Conservation (phyloP, 441 rosid genomes). For the Bruguiera hainesii region DNA sequence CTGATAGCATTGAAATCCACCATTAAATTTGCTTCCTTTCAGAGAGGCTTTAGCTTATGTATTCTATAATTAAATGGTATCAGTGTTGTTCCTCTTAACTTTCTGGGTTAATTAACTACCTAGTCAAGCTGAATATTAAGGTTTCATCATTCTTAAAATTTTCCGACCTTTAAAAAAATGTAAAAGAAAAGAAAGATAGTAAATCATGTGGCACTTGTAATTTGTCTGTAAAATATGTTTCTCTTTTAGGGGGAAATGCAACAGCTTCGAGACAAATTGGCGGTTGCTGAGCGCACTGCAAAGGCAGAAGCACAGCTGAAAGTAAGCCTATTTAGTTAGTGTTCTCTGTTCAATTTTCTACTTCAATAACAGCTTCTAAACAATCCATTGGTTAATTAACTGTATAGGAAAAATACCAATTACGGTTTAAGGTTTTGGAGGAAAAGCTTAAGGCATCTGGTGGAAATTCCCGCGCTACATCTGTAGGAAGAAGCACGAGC, state of each 20-base stretch:
- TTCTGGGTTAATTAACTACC: neutral
- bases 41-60: neutral
- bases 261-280: conserved; percentile 46
- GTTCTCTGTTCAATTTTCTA: neutral
- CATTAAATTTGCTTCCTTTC: neutral
- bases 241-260: conserved; percentile 53
- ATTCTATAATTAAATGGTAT: neutral
- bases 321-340: conserved; percentile 19
- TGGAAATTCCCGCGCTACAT: conserved; percentile 22
- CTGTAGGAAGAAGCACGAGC: conserved; percentile 28
- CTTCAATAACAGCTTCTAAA: conserved; percentile 9
- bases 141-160: neutral
- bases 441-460: conserved; percentile 37
- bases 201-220: neutral
- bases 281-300: conserved; percentile 50
- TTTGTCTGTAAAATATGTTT: conserved; percentile 4
- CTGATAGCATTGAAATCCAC: neutral
- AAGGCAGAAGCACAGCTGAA: conserved; percentile 55
- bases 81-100: neutral
- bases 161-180: neutral
- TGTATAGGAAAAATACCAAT: conserved; percentile 43
- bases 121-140: neutral
- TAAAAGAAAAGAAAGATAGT: neutral
- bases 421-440: conserved; percentile 49
- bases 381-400: neutral